These are phyloP conservation scores for Cordyceps militaris DNA, from an alignment of 2,329 filamentous ascomycete genomes.

Conservation along the genomic window DNA sequence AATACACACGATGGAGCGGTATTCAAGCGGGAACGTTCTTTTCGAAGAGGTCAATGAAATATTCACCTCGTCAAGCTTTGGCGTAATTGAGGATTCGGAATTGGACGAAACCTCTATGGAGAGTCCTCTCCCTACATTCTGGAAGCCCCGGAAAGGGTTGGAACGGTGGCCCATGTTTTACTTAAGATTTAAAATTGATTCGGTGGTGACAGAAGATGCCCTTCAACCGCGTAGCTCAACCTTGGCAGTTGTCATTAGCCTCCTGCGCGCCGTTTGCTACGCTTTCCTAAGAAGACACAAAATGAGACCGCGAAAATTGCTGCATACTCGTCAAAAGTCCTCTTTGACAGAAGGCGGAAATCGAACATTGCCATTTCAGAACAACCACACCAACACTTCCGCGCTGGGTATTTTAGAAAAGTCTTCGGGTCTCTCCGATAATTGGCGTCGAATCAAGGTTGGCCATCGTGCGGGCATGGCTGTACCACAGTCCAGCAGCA, in stretches of 20 bases:
- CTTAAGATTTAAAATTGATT: conserved; percentile 52
- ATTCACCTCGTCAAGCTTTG: conserved; percentile 73
- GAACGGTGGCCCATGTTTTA: conserved; percentile 89
- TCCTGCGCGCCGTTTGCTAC: conserved; percentile 61
- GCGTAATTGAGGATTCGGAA: conserved; percentile 45
- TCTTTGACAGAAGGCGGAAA: neutral
- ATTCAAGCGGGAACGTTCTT: conserved; percentile 54
- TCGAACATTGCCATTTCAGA: neutral
- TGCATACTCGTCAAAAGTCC: conserved; percentile 11
- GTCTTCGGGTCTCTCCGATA: conserved; percentile 25
- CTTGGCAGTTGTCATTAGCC: conserved; percentile 44
- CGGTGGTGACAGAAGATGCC: conserved; percentile 27
- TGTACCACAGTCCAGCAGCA: neutral
- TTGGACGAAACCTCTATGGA: conserved; percentile 17
- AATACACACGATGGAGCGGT: conserved; percentile 54
- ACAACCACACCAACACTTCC: neutral
- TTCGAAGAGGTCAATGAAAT: conserved; percentile 73
- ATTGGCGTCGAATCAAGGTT: conserved; percentile 32
- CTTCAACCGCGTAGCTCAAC: conserved; percentile 17
- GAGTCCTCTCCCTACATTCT: neutral
- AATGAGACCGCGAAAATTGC: conserved; percentile 47
- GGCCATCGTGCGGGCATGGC: conserved; percentile 15
- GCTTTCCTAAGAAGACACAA: conserved; percentile 71
- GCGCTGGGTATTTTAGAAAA: neutral
- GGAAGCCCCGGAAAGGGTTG: conserved; percentile 53